Base-by-base conservation (phyloP, 1,284 basidiomycete genomes). In the Afroboletus lepidellus region DNA sequence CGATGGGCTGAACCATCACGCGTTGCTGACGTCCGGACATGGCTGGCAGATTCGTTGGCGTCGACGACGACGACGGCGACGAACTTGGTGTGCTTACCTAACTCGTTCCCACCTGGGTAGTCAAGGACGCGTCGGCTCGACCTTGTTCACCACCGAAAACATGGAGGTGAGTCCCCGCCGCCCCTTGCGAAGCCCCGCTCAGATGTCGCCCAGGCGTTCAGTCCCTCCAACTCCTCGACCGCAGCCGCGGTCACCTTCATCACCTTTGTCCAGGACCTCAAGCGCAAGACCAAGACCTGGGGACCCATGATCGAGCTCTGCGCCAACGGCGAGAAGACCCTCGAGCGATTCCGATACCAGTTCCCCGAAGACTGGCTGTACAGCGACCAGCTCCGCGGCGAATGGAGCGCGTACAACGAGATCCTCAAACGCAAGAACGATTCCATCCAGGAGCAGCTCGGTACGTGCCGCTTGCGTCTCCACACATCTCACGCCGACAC, bases 341-440 rank as follows among this genome's bases (percentile, higher is more conserved):
- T 99, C 53, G 94, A 98, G 72, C 84, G 95, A 48, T 98, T 99
- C 71, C 79, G 97, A 71, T 98, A 93, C 76, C 92, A 95, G 65
- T 99, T 99, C 67, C 88, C 94, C 1, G 84, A 90, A 44, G 96
- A 99, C 69, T 99, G 97, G 97, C 84, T 99, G 0, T 97, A 98
- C 70, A 94, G 94, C 61, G 97, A 99, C 69, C 96, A 98, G 69
- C 84, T 99, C 43, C 84, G 93, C 59, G 93, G 95, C 44, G 97
- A 99, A 74, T 98, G 95, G 95, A 93, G 92, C 65, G 94, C 96
- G 20, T 98, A 97, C 75, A 94, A 94, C 58, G 96, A 99, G 74
- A 97, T 99, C 56, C 78, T 99, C 69, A 94, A 93, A 74, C 82
- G 96, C 64, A 99, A 99, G 85, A 97, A 95, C 63, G 94, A 96